Percentiles rank a stretch among this genome's conserved stretches.
phyloP scores from a whole-genome alignment of 192 early-diverging fungal genomes.

The Umbelopsis vinacea region DNA sequence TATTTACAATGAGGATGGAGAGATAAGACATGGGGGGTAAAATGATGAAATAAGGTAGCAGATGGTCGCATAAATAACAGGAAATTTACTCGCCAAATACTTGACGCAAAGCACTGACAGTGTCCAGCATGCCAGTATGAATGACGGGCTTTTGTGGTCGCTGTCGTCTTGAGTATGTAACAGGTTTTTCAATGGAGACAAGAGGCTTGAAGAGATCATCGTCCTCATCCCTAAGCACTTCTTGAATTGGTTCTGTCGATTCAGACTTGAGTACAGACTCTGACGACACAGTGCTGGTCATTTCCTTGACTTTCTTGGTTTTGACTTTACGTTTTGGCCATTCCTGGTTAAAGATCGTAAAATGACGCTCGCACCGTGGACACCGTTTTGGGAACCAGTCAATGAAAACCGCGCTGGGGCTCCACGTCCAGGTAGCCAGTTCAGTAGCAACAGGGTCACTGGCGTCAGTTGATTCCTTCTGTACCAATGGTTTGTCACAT shows the following conservation, averaged over 20 bases:
- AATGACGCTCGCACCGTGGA: slow-evolving; percentile 39
- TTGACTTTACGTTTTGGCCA: slow-evolving; percentile 36
- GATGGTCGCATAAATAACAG: too few species aligned
- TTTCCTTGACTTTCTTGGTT: not conserved
- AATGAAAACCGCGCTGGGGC: slow-evolving; percentile 28
- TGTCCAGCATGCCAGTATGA: slow-evolving; percentile 22
- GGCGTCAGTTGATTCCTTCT: slow-evolving; percentile 21
- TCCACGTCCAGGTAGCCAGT: slow-evolving; percentile 39
- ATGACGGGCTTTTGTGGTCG: slow-evolving; percentile 14
- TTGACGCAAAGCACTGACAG: slow-evolving; percentile 11
- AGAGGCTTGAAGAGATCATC: not conserved
- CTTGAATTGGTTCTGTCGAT: not conserved
- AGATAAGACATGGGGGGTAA: not conserved
- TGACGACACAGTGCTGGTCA: not conserved
- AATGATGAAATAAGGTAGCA: not conserved
- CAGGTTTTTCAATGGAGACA: not conserved
- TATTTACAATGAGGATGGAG: slow-evolving; percentile 8
- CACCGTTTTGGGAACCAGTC: slow-evolving; percentile 31
- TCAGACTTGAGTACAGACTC: not conserved
- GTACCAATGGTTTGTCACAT: slow-evolving; percentile 24
- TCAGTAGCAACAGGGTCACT: slow-evolving; percentile 22
- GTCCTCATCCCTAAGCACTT: not conserved
- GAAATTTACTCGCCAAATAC: slow-evolving; percentile 1
- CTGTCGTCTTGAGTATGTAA: not conserved
- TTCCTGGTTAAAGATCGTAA: slow-evolving; percentile 24